These are phyloP conservation scores for Ustilago loliicola DNA, from an alignment of 1,284 basidiomycete species.

Conservation along the genomic window DNA sequence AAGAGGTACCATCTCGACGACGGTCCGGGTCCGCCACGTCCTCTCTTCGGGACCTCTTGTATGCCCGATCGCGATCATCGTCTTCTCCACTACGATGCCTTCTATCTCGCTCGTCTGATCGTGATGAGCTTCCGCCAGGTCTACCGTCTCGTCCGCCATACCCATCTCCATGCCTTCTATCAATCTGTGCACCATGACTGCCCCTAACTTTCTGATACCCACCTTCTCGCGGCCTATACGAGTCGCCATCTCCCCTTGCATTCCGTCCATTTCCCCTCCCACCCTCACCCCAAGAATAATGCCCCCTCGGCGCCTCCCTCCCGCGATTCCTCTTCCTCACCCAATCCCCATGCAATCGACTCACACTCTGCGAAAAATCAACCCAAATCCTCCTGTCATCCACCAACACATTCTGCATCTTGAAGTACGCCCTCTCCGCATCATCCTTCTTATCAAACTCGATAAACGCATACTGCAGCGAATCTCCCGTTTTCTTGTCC, in stretches of 20 bases:
- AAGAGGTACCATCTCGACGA: background rate
- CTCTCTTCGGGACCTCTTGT: slow-evolving; percentile 22
- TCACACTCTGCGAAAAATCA: slow-evolving; percentile 86
- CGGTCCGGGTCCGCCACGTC: slow-evolving; percentile 5
- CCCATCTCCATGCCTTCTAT: slow-evolving; percentile 18
- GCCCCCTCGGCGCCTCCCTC: slow-evolving; percentile 61
- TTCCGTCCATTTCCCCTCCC: slow-evolving; percentile 1
- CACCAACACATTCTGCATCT: slow-evolving; percentile 99
- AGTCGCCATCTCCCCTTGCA: slow-evolving; percentile 1
- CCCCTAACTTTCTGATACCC: slow-evolving; percentile 1
- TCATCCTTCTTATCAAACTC: slow-evolving; percentile 94
- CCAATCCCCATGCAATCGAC: slow-evolving; percentile 74
- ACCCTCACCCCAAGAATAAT: slow-evolving; percentile 16
- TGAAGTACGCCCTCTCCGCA: slow-evolving; percentile 96
- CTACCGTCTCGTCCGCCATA: slow-evolving; percentile 12
- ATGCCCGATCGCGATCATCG: slow-evolving; percentile 11
- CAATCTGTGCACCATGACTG: background rate
- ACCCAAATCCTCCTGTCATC: slow-evolving; percentile 99
- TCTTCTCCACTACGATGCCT: slow-evolving; percentile 42
- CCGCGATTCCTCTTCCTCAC: slow-evolving; percentile 65
- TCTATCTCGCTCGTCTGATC: slow-evolving; percentile 45
- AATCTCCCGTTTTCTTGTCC: slow-evolving; percentile 95
- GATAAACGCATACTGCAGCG: slow-evolving; percentile 97
- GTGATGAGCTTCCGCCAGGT: slow-evolving; percentile 43
- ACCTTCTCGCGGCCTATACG: slow-evolving; percentile 19